Conservation (phyloP, 2,329 filamentous ascomycete genomes). For the Bipolaris zeicola region DNA sequence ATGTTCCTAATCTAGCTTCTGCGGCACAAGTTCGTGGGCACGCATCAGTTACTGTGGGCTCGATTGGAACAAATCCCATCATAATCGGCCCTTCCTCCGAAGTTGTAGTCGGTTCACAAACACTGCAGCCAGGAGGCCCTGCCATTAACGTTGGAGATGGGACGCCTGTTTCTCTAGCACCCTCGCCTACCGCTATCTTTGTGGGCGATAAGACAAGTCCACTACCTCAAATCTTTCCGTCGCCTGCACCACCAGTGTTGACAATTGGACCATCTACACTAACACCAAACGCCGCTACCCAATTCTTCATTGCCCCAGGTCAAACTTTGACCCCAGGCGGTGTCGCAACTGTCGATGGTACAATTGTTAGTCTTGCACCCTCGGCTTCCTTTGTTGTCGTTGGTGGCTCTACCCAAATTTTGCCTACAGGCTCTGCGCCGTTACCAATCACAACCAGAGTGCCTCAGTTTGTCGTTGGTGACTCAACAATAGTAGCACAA, state of each 20-base stretch:
- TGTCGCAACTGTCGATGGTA: constrained; percentile 46
- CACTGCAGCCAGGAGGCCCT: constrained; percentile 42
- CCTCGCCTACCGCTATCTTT: constrained; percentile 37
- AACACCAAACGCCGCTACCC: constrained; percentile 54
- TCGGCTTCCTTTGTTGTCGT: constrained; percentile 50
- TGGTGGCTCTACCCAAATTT: constrained; percentile 44
- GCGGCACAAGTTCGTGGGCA: constrained; percentile 10
- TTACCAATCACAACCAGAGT: constrained; percentile 8
- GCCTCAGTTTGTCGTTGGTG: constrained; percentile 33
- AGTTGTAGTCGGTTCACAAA: constrained; percentile 44
- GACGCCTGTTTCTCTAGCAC: constrained; percentile 37
- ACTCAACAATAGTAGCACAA: constrained; percentile 35
- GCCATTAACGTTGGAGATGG: constrained; percentile 44
- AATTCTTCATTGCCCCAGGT: constrained; percentile 51
- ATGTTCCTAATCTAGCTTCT: constrained; percentile 5
- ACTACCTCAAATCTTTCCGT: constrained; percentile 23
- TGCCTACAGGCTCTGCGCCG: constrained; percentile 25
- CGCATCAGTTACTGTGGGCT: constrained; percentile 27
- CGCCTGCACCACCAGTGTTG: constrained; percentile 42
- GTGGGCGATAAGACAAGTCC: constrained; percentile 35
- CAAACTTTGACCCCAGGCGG: constrained; percentile 49
- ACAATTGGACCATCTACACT: constrained; percentile 49
- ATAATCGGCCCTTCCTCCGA: constrained; percentile 40
- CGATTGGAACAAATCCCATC: constrained; percentile 36
- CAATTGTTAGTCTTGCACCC: constrained; percentile 49